Conservation (phyloP, 805 yeast species). For the Candida corydali region DNA sequence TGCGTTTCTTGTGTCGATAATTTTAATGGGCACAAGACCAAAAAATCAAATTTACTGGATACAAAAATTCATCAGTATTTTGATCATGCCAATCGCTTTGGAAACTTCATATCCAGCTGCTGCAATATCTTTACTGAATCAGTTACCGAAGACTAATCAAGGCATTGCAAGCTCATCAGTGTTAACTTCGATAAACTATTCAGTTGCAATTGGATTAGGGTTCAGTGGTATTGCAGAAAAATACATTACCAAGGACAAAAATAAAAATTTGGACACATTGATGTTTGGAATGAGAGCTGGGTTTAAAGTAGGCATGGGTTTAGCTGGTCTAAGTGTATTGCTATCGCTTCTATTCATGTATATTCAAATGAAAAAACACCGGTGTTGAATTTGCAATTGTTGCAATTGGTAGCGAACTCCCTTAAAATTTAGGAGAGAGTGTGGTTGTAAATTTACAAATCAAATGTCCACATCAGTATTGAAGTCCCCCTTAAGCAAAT, state of each 20-base stretch:
- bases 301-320: slow-evolving; percentile 29
- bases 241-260: slow-evolving; percentile 19
- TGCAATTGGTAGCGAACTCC: slow-evolving; percentile 3
- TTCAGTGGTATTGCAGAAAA: slow-evolving; percentile 31
- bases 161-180: slow-evolving; percentile 77
- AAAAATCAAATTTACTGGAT: slow-evolving; percentile 58
- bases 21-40: slow-evolving; percentile 53
- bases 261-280: slow-evolving; percentile 13
- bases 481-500: slow-evolving; percentile 45
- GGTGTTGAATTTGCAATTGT: background rate
- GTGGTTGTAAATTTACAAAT: no score
- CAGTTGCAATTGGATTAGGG: slow-evolving; percentile 41
- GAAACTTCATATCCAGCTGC: slow-evolving; percentile 77
- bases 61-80: slow-evolving; percentile 50
- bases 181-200: slow-evolving; percentile 66
- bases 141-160: slow-evolving; percentile 59
- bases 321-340: slow-evolving; percentile 28
- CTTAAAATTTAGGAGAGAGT: no score
- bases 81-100: slow-evolving; percentile 67
- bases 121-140: slow-evolving; percentile 53
- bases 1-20: slow-evolving; percentile 48
- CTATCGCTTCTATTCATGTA: slow-evolving; percentile 15
- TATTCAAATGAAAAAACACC: slow-evolving; percentile 5
- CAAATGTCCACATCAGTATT: slow-evolving; percentile 13
- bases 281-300: slow-evolving; percentile 23